Base-by-base conservation (phyloP, 2,329 filamentous ascomycete species). In the Orbilia quercus region DNA sequence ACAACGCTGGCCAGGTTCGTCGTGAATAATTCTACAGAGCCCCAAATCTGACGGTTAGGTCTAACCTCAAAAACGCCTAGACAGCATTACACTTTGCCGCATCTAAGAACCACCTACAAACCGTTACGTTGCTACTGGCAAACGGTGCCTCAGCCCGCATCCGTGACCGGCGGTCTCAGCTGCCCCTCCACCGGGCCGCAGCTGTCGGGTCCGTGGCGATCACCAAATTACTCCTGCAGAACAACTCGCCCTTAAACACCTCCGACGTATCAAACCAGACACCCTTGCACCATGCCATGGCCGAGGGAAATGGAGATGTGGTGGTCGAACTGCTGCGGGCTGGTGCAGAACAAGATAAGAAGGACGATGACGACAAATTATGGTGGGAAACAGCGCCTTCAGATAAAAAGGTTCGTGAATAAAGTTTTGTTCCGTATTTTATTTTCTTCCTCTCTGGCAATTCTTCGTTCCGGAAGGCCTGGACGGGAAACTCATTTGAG, bases 71-170 rank as follows among this genome's bases (percentile, higher is more conserved):
- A 58, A 73, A 57, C 31, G 40, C 59, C 53, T 76, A 96, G 87
- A 96, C 92, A 20, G 91, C 90, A 7, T 86, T 99, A 18, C 94
- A 98, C 81, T 96, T 98, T 79, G 88, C 92, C 53, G 90, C 91
- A 12, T 96, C 92, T 31, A 99, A 99, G 81, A 88, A 87, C 78
- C 93, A 96, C 79, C 83, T 97, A 47, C 91, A 96, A 75, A 85
- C 90, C 5, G 92, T 92, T 23, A 89, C 89, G 53, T 88, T 87
- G 67, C 86, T 99, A n/a, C 82, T 99, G 40, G 53, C 71, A 22
- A 75, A 75, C 16, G 85, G 88, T 77, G 94, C 92, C 11, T 92
- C 89, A 2, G 87, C 92, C 0, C 85, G 94, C 23, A 85, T 93
- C 1, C 91, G 91, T 75, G 95, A 99, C 80, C 90, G 87, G 78